Conservation (phyloP, 305 asterid species). For the Rubia peregrina region DNA sequence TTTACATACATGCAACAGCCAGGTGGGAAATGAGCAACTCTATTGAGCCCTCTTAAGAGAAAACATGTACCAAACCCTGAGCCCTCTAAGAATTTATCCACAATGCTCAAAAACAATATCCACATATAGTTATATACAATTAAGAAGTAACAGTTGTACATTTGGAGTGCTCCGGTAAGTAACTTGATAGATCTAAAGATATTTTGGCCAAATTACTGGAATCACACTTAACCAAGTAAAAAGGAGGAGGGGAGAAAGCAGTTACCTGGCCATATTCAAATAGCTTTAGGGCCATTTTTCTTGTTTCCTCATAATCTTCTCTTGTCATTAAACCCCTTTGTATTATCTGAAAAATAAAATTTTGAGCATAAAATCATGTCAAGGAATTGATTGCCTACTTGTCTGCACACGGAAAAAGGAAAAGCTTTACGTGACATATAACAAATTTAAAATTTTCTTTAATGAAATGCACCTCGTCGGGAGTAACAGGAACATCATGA, state of each 20-base stretch:
- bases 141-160: not conserved
- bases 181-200: not conserved
- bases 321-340: slow-evolving; percentile 64
- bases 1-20: not conserved
- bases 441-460: not conserved
- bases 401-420: not conserved
- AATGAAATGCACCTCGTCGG: slow-evolving; percentile 53
- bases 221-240: not conserved
- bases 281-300: slow-evolving; percentile 65
- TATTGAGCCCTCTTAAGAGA: not conserved
- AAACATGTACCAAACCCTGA: not conserved
- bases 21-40: not conserved
- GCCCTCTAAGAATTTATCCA: not conserved
- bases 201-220: not conserved
- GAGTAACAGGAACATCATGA: slow-evolving; percentile 88
- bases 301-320: slow-evolving; percentile 68
- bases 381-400: not conserved
- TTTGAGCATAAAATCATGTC: not conserved
- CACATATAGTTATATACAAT: not conserved
- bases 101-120: not conserved
- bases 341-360: slow-evolving; percentile 50
- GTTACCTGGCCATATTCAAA: slow-evolving; percentile 87
- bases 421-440: not conserved
- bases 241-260: not conserved
- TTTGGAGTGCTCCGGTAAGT: not conserved